phyloP scores from a whole-genome alignment of 2,329 filamentous ascomycete genomes.

The Sarocladiaceae sp. region DNA sequence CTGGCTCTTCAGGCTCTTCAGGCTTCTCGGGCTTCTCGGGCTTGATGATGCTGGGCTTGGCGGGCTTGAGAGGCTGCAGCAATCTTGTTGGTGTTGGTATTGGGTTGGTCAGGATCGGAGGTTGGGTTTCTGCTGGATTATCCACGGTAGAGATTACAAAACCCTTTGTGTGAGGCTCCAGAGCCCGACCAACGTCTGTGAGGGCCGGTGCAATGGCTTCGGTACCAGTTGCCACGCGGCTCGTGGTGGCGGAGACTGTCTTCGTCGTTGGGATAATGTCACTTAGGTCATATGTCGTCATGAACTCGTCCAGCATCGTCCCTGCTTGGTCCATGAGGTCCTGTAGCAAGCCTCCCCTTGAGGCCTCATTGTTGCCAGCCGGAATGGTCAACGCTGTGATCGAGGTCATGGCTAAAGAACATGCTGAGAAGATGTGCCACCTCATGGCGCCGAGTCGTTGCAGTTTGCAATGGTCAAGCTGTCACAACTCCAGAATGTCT shows the following conservation, averaged over 20 bases:
- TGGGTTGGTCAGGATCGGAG: slow-evolving; percentile 21
- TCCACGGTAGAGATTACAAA: slow-evolving; percentile 20
- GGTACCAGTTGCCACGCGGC: slow-evolving; percentile 18
- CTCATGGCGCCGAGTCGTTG: neutral
- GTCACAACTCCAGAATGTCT: neutral
- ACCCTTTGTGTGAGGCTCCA: slow-evolving; percentile 25
- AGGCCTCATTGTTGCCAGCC: no score
- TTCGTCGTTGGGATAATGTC: slow-evolving; percentile 22
- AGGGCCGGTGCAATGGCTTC: slow-evolving; percentile 22
- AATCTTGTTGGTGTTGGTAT: slow-evolving; percentile 32
- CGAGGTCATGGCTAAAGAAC: neutral
- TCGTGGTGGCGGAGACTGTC: slow-evolving; percentile 20
- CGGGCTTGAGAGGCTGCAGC: slow-evolving; percentile 17
- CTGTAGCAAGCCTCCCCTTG: neutral
- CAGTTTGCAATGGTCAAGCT: neutral
- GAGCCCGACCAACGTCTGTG: slow-evolving; percentile 15
- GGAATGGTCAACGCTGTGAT: neutral
- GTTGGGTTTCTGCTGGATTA: slow-evolving; percentile 12
- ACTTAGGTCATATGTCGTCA: slow-evolving; percentile 19
- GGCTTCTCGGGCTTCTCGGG: neutral
- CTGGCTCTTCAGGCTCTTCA: neutral
- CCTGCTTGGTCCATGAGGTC: neutral
- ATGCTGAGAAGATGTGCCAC: neutral
- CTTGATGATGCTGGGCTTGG: neutral
- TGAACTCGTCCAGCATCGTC: slow-evolving; percentile 13